Evolutionary conservation across 139 green algal genomes (phyloP).

Genomic region (Nannochloris sp.): DNA sequence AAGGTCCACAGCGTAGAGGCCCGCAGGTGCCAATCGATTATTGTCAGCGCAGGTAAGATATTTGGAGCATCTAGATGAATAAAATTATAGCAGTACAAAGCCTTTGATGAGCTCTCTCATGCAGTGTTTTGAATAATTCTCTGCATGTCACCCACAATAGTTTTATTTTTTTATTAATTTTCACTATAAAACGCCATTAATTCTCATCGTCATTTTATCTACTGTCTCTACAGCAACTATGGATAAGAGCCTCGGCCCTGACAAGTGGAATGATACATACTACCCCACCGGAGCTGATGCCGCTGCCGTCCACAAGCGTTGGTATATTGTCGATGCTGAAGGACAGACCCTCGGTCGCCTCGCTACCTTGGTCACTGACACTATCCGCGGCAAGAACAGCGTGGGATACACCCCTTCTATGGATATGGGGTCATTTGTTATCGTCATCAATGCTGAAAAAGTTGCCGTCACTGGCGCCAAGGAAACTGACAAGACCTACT

Average conservation of each 20-base stretch:
- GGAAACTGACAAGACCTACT: constrained; percentile 86
- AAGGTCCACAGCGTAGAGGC: background rate
- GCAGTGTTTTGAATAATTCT: background rate
- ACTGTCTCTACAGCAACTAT: background rate
- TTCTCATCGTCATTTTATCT: no score
- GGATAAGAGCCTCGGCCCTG: constrained; percentile 21
- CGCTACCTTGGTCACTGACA: constrained; percentile 70
- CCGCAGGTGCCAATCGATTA: constrained; percentile 1
- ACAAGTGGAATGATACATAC: constrained; percentile 92
- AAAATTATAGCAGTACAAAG: background rate
- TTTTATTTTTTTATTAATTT: no score
- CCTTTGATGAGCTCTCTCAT: background rate
- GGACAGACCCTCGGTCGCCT: constrained; percentile 89
- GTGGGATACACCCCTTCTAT: constrained; percentile 85
- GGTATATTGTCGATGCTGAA: constrained; percentile 92
- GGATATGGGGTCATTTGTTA: constrained; percentile 94
- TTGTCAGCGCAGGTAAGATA: constrained; percentile 23
- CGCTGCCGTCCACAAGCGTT: constrained; percentile 72
- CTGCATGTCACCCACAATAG: no score
- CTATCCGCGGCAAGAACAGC: constrained; percentile 89
- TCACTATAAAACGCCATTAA: no score
- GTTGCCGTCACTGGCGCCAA: constrained; percentile 87
- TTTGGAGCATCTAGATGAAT: no score
- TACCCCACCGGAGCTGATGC: constrained; percentile 87
- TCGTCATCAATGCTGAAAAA: constrained; percentile 97